phyloP scores from a whole-genome alignment of 2,329 filamentous ascomycete species.

The Simplicillium sp. region DNA sequence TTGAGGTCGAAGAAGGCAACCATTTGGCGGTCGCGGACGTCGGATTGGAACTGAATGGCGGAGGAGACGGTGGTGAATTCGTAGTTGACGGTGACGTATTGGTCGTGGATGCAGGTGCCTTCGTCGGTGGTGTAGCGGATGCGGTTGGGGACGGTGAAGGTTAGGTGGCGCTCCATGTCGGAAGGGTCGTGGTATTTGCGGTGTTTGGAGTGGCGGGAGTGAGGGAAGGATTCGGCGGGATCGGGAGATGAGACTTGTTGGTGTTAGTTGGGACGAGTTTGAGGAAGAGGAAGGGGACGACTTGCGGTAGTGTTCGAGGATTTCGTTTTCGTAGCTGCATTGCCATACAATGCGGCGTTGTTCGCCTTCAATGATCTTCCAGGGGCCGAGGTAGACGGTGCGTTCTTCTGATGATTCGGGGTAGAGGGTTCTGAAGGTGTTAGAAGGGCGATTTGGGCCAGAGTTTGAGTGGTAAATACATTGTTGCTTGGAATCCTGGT shows the following conservation, averaged over 20 bases:
- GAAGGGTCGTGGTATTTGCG: slow-evolving; percentile 38
- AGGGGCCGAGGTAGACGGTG: slow-evolving; percentile 43
- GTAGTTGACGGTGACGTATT: slow-evolving; percentile 37
- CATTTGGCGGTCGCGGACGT: slow-evolving; percentile 36
- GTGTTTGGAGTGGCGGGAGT: slow-evolving; percentile 40
- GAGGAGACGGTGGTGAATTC: slow-evolving; percentile 39
- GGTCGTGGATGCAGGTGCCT: slow-evolving; percentile 37
- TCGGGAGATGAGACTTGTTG: no score
- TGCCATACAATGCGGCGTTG: slow-evolving; percentile 42
- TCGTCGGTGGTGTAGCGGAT: slow-evolving; percentile 37
- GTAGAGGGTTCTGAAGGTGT: slow-evolving; percentile 33
- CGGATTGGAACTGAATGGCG: slow-evolving; percentile 38
- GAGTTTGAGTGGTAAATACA: slow-evolving; percentile 23
- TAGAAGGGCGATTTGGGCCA: slow-evolving; percentile 4
- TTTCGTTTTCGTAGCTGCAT: slow-evolving; percentile 41
- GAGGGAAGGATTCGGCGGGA: slow-evolving; percentile 31
- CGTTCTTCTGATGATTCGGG: slow-evolving; percentile 38
- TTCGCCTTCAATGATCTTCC: slow-evolving; percentile 38
- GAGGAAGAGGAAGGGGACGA: slow-evolving; percentile 2
- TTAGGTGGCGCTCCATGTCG: slow-evolving; percentile 39
- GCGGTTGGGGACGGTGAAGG: slow-evolving; percentile 37
- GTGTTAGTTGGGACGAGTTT: slow-evolving; percentile 4
- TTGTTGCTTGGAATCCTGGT: slow-evolving; percentile 44
- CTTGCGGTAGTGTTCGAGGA: slow-evolving; percentile 41
- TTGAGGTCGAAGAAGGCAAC: slow-evolving; percentile 43